phyloP scores from a whole-genome alignment of 768 basidiomycete genomes.

The Leccinum longicurvipes region DNA sequence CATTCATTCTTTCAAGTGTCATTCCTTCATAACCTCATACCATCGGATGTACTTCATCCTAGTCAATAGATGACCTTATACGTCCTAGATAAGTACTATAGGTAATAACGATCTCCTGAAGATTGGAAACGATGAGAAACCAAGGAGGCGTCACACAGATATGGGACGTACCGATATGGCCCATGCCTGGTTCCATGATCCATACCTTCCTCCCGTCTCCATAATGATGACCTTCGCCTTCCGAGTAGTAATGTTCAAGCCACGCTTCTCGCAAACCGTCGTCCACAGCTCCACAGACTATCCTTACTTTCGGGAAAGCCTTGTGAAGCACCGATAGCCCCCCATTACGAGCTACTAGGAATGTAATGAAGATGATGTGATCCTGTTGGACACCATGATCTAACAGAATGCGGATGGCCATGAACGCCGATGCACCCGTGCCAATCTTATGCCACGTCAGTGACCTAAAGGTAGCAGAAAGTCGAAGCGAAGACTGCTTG shows the following conservation, averaged over 20 bases:
- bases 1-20: conserved; percentile 11
- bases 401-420: conserved; percentile 90
- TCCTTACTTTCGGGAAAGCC: conserved; percentile 82
- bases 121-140: neutral
- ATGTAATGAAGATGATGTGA: conserved; percentile 85
- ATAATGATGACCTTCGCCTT: conserved; percentile 38
- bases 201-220: conserved; percentile 65
- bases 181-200: conserved; percentile 86
- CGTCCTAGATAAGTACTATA: conserved; percentile 14
- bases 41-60: conserved; percentile 2
- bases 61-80: conserved; percentile 4
- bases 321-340: conserved; percentile 72
- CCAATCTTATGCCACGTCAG: conserved; percentile 60
- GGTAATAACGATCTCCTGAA: conserved; percentile 42
- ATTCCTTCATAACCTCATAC: conserved; percentile 8
- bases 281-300: conserved; percentile 85
- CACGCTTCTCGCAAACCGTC: conserved; percentile 71
- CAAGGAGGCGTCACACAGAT: neutral
- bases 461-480: neutral
- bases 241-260: conserved; percentile 55
- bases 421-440: conserved; percentile 89
- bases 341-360: conserved; percentile 81
- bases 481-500: conserved; percentile 18
- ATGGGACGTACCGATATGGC: conserved; percentile 66
- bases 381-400: conserved; percentile 88